phyloP scores from a whole-genome alignment of 331 rosid species.

The Quercus lobata region DNA sequence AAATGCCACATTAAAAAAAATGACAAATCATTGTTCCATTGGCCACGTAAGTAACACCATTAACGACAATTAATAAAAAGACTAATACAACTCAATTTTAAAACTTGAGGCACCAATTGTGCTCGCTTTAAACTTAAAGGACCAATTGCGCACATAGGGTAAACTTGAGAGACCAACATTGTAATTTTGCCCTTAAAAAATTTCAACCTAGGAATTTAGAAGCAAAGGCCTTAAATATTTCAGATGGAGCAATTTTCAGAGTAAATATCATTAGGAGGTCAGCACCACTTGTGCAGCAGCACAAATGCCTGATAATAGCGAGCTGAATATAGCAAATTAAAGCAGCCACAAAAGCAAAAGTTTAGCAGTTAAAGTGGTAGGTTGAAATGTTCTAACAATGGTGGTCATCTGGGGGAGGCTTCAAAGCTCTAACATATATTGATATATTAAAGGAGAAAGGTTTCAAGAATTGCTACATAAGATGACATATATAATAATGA shows the following conservation, averaged over 20 bases:
- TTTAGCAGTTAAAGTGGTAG: neutral
- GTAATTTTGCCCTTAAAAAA: neutral
- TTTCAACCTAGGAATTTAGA: neutral
- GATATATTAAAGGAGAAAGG: neutral
- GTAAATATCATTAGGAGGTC: neutral
- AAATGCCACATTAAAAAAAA: too few species aligned
- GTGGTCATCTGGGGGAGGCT: neutral
- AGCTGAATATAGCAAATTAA: neutral
- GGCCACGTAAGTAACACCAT: too few species aligned
- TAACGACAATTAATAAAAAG: too few species aligned
- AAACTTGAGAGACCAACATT: too few species aligned
- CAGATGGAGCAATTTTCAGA: neutral
- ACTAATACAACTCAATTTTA: too few species aligned
- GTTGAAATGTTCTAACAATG: neutral
- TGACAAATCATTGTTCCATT: too few species aligned
- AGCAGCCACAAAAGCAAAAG: neutral
- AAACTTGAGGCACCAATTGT: too few species aligned
- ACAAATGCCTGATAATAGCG: neutral
- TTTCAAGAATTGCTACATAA: neutral
- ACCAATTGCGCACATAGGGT: too few species aligned
- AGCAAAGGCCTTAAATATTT: neutral
- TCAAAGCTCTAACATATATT: neutral
- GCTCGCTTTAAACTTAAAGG: too few species aligned
- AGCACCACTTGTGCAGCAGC: neutral
- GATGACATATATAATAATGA: neutral